phyloP scores from a whole-genome alignment of 2,329 filamentous ascomycete genomes.

The Aspergillus fijiensis region DNA sequence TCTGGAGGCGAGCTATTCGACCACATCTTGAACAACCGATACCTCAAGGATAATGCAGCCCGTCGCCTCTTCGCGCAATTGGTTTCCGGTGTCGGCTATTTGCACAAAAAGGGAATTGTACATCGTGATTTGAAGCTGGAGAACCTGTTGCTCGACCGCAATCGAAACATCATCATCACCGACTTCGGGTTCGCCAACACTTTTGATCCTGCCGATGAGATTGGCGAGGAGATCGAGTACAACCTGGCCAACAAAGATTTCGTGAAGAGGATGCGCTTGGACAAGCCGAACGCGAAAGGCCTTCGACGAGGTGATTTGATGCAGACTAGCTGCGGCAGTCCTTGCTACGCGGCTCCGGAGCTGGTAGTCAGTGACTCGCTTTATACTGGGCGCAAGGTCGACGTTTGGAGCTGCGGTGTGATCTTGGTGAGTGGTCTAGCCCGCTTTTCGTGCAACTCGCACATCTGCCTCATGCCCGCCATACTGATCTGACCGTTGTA shows the following conservation, averaged over 20 bases:
- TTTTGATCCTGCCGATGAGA: conserved; percentile 83
- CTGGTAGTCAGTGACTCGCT: conserved; percentile 95
- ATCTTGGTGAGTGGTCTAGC: conserved; percentile 71
- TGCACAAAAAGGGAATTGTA: conserved; percentile 98
- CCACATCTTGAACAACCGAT: conserved; percentile 95
- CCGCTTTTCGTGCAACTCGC: not conserved
- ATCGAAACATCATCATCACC: conserved; percentile 98
- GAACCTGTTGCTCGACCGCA: conserved; percentile 90
- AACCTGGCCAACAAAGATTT: conserved; percentile 83
- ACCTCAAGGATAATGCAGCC: conserved; percentile 89
- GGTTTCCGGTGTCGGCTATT: conserved; percentile 91
- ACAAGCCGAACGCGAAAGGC: conserved; percentile 72
- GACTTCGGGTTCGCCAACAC: conserved; percentile 99
- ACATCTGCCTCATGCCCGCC: too few relatives aligned
- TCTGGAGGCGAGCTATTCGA: conserved; percentile 97
- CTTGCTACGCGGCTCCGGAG: conserved; percentile 95
- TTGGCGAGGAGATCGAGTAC: conserved; percentile 86
- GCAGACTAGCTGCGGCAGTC: conserved; percentile 98
- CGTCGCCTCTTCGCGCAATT: conserved; percentile 91
- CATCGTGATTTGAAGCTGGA: conserved; percentile 96
- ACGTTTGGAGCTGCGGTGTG: conserved; percentile 98
- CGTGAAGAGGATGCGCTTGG: conserved; percentile 81
- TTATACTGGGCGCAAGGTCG: conserved; percentile 95
- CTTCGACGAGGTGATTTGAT: conserved; percentile 88
- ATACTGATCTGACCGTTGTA: not conserved